These are phyloP conservation scores for Haplographium delicatum DNA, from an alignment of 495 filamentous ascomycete genomes.

Conservation along the genomic window DNA sequence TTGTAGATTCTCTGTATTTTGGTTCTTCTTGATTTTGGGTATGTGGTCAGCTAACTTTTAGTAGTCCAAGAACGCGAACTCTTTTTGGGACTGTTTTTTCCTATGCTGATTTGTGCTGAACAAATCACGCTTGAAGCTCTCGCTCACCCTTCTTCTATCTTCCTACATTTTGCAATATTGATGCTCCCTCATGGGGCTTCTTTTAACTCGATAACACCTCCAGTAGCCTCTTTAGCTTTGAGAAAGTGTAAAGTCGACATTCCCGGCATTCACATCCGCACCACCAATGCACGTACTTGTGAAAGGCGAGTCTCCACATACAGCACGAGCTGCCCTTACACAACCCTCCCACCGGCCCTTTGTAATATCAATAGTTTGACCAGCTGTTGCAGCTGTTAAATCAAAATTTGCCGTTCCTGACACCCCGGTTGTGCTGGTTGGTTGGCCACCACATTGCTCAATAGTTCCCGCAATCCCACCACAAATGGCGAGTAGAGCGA, in stretches of 20 bases:
- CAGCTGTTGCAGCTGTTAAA: conserved; percentile 30
- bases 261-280: conserved; percentile 33
- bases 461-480: conserved; percentile 43
- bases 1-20: no score
- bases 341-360: conserved; percentile 54
- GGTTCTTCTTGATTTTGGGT: no score
- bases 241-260: conserved; percentile 42
- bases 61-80: no score
- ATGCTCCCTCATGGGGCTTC: no score
- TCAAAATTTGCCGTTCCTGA: conserved; percentile 44
- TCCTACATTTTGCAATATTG: no score
- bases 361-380: conserved; percentile 42
- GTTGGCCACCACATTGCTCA: conserved; percentile 36
- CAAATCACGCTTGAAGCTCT: no score
- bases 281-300: conserved; percentile 43
- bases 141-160: no score
- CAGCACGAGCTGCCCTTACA: conserved; percentile 61
- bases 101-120: no score
- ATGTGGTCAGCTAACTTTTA: no score
- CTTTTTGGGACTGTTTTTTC: no score
- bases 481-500: conserved; percentile 49
- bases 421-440: conserved; percentile 33
- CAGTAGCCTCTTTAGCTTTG: neutral
- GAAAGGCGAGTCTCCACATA: conserved; percentile 51
- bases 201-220: no score